phyloP scores from a whole-genome alignment of 192 early-diverging fungal species.

The Gryganskiella cystojenkinii region DNA sequence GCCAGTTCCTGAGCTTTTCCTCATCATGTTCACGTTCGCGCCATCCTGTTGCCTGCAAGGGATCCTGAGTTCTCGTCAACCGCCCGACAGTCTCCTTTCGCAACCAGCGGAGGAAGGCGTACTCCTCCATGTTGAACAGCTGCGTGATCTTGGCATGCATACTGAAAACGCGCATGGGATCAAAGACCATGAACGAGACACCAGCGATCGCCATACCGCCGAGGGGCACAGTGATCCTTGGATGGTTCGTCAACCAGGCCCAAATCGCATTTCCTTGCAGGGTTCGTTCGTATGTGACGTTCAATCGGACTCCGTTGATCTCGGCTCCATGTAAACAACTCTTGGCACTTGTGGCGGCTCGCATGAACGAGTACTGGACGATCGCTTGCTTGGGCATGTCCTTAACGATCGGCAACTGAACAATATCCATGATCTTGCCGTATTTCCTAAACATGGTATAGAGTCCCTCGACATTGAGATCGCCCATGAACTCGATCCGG shows the following conservation, averaged over 20 bases:
- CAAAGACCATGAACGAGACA: slow-evolving; percentile 87
- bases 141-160: slow-evolving; percentile 88
- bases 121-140: slow-evolving; percentile 77
- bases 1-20: slow-evolving; percentile 63
- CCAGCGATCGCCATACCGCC: slow-evolving; percentile 68
- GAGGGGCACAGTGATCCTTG: slow-evolving; percentile 26
- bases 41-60: slow-evolving; percentile 57
- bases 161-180: slow-evolving; percentile 91
- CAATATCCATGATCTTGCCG: slow-evolving; percentile 87
- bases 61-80: slow-evolving; percentile 30
- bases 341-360: slow-evolving; percentile 88
- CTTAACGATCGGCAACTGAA: slow-evolving; percentile 63
- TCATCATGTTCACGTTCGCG: slow-evolving; percentile 67
- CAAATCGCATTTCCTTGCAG: slow-evolving; percentile 47
- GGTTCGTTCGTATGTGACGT: slow-evolving; percentile 70
- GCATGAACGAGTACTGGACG: slow-evolving; percentile 79
- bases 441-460: slow-evolving; percentile 81
- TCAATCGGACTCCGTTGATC: slow-evolving; percentile 73
- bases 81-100: slow-evolving; percentile 64
- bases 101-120: slow-evolving; percentile 66
- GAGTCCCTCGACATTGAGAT: slow-evolving; percentile 50
- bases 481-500: slow-evolving; percentile 32
- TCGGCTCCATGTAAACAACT: slow-evolving; percentile 88
- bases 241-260: slow-evolving; percentile 40
- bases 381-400: slow-evolving; percentile 82